Conservation (phyloP, 2,329 filamentous ascomycete genomes). For the Penicillium brasilianum region DNA sequence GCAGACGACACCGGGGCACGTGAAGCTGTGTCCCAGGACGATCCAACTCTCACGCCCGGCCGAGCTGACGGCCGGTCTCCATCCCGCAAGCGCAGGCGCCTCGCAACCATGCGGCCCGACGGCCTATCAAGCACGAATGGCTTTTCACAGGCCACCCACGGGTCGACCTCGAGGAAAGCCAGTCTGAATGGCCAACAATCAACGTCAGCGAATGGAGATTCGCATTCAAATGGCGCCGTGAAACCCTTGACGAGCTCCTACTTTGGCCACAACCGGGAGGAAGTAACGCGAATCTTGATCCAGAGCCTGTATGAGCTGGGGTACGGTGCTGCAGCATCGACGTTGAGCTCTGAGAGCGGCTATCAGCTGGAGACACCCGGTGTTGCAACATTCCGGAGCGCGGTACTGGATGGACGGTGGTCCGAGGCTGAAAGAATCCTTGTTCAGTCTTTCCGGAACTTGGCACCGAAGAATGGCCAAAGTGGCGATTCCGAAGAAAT, state of each 20-base stretch:
- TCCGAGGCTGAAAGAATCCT: slow-evolving; percentile 80
- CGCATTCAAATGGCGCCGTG: slow-evolving; percentile 47
- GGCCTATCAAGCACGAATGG: slow-evolving; percentile 62
- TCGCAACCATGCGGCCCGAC: slow-evolving; percentile 68
- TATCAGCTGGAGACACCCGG: slow-evolving; percentile 84
- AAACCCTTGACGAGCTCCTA: slow-evolving; percentile 57
- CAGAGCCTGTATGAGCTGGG: slow-evolving; percentile 89
- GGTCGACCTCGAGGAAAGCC: slow-evolving; percentile 56
- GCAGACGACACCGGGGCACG: slow-evolving; percentile 33
- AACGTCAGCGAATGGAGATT: slow-evolving; percentile 43
- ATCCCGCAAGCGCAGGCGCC: slow-evolving; percentile 63
- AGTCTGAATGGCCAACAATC: slow-evolving; percentile 63
- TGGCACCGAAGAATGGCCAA: slow-evolving; percentile 44
- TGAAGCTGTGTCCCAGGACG: slow-evolving; percentile 34
- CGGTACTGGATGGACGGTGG: slow-evolving; percentile 83
- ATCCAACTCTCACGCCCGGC: slow-evolving; percentile 30
- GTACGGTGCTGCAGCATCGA: slow-evolving; percentile 76
- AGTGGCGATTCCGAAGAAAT: slow-evolving; percentile 53
- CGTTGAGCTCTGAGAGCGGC: slow-evolving; percentile 79
- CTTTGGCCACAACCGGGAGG: slow-evolving; percentile 86
- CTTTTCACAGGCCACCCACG: slow-evolving; percentile 62
- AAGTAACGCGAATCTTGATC: slow-evolving; percentile 89
- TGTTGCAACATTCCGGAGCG: slow-evolving; percentile 82
- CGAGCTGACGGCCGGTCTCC: slow-evolving; percentile 41
- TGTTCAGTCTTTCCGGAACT: slow-evolving; percentile 57